Evolutionary conservation across 768 basidiomycete genomes (phyloP).

Genomic region (Mycena crocata): DNA sequence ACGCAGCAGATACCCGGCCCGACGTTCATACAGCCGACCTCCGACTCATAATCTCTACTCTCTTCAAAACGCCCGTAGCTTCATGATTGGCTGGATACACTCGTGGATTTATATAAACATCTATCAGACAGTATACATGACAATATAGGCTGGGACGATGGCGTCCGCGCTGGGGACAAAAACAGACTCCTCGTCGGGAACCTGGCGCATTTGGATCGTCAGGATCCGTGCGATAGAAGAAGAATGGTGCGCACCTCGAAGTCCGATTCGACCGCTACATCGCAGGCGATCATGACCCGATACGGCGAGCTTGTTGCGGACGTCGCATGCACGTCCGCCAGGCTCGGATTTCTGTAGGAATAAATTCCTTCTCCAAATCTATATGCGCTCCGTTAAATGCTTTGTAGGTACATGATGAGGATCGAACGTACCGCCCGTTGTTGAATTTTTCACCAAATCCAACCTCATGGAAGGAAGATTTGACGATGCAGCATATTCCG

Average conservation of each 20-base stretch:
- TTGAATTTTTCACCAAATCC: constrained; percentile 67
- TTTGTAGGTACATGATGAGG: background rate
- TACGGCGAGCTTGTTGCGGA: constrained; percentile 76
- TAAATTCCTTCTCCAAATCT: constrained; percentile 76
- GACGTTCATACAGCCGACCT: constrained; percentile 36
- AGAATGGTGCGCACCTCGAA: constrained; percentile 42
- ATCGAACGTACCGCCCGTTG: constrained; percentile 62
- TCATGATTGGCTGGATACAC: constrained; percentile 43
- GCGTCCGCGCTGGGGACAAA: constrained; percentile 67
- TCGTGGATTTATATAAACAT: constrained; percentile 25
- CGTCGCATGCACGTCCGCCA: constrained; percentile 70
- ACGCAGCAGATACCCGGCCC: constrained; percentile 52
- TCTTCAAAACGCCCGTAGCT: constrained; percentile 63
- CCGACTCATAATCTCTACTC: constrained; percentile 51
- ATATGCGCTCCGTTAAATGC: constrained; percentile 21
- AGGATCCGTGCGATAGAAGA: background rate
- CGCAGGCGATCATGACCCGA: constrained; percentile 73
- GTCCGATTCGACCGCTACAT: constrained; percentile 57
- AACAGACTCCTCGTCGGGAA: constrained; percentile 60
- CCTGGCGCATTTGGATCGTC: constrained; percentile 45
- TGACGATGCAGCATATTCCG: constrained; percentile 70
- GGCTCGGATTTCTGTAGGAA: constrained; percentile 68
- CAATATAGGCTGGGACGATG: constrained; percentile 67
- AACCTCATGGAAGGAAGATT: constrained; percentile 66
- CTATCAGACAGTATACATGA: constrained; percentile 64